Base-by-base conservation (phyloP, 2,329 filamentous ascomycete genomes). In the Fusarium sp. region DNA sequence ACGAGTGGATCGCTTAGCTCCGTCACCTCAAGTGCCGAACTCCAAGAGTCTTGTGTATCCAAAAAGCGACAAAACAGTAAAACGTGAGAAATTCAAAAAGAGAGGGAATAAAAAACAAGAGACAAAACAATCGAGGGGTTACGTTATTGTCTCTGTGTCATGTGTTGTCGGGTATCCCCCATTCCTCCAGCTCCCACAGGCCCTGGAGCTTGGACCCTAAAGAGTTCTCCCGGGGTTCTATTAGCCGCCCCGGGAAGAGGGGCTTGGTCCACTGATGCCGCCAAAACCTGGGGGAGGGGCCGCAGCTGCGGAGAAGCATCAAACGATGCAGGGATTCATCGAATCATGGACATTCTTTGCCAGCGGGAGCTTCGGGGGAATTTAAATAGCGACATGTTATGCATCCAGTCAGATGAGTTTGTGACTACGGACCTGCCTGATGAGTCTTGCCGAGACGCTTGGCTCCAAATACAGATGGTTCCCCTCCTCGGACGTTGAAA, bases 251-350 rank as follows among this genome's bases (percentile, higher is more conserved):
- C 70, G 70, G 50, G 36, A 56, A 45, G 70, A 71, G 70, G 66
- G 68, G 68, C 56, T 22, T 44, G 14, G 14, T 29, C 42, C 62
- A 62, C 71, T 71, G 63, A 52, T 50, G 63, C 63, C 56, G 59
- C 70, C 71, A 74, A 72, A 72, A 72, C 31, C 71, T 71, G 71
- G 71, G 71, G 71, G 71, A 67, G 71, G 71, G 71, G 71, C 64
- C 35, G 55, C 33, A 39, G 54, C 42, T 64, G 59, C 55, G 59
- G 69, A 68, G 69, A 50, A 60, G 17, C 14, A 52, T n/a, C 17
- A 11, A 12, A 7, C 22, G 13, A 47, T 50, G n/a, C 58, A 71
- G 69, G 68, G 65, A 27, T 42, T 60, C 41, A 15, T 66, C 69
- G 69, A 66, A 72, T 72, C 65, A 56, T 53, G 39, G 50, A 60